Evolutionary conservation across 2,329 filamentous ascomycete species (phyloP).

Genomic region (Diaporthe sp.): DNA sequence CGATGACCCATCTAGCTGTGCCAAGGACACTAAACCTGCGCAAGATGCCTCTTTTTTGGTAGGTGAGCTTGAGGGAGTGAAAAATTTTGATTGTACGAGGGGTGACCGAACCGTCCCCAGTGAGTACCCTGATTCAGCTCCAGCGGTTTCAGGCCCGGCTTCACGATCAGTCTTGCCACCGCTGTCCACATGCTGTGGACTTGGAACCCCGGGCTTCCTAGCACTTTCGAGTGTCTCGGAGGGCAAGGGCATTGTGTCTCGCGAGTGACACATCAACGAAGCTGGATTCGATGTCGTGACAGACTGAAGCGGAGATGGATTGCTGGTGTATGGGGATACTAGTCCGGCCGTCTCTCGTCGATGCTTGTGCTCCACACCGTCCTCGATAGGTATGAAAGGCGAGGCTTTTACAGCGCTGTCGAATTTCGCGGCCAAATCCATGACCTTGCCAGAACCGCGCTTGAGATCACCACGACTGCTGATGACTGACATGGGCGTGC

Average conservation of each 20-base stretch:
- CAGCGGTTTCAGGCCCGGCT: not conserved
- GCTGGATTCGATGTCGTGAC: constrained; percentile 29
- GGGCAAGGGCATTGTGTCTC: constrained; percentile 22
- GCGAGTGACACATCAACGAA: constrained; percentile 30
- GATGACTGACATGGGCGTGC: not conserved
- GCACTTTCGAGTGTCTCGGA: not conserved
- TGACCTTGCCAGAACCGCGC: constrained; percentile 53
- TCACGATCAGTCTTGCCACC: not conserved
- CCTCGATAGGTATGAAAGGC: constrained; percentile 38
- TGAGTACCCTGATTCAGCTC: not conserved
- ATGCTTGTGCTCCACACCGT: not conserved
- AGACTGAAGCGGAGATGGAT: constrained; percentile 32
- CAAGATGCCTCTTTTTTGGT: constrained; percentile 19
- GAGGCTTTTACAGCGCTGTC: constrained; percentile 52
- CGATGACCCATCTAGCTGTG: constrained; percentile 29
- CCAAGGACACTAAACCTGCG: not conserved
- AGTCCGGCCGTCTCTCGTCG: constrained; percentile 34
- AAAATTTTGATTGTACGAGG: not conserved
- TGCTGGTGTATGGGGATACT: constrained; percentile 38
- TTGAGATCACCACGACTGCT: constrained; percentile 30
- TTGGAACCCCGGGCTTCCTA: constrained; percentile 22
- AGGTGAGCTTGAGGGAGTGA: constrained; percentile 29
- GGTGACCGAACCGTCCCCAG: not conserved
- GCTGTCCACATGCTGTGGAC: constrained; percentile 1
- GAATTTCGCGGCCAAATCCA: constrained; percentile 66